Percentiles rank a stretch among this genome's conserved stretches.
phyloP scores from a whole-genome alignment of 1,284 basidiomycete genomes.

The Sporisorium scitamineum region DNA sequence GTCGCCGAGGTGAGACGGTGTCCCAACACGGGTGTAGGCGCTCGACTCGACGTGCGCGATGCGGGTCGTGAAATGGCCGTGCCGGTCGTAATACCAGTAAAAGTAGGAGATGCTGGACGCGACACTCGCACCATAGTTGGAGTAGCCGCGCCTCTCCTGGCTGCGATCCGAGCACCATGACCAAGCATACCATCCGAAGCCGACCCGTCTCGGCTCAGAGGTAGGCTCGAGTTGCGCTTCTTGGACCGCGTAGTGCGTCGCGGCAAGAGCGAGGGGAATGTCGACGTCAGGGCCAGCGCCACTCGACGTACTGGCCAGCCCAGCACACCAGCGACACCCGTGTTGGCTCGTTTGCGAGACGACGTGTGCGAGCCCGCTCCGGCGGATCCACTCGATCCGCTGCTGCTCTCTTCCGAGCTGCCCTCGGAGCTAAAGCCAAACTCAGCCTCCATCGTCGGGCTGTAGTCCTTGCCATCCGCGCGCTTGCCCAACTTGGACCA shows the following conservation, averaged over 20 bases:
- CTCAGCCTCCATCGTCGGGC: slow-evolving; percentile 49
- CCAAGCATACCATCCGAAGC: slow-evolving; percentile 13
- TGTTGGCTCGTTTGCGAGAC: slow-evolving; percentile 23
- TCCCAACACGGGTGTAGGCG: slow-evolving; percentile 47
- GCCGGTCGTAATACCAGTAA: slow-evolving; percentile 32
- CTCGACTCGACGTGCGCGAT: slow-evolving; percentile 46
- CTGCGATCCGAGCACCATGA: slow-evolving; percentile 34
- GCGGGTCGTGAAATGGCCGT: slow-evolving; percentile 49
- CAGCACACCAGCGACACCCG: slow-evolving; percentile 24
- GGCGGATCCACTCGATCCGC: slow-evolving; percentile 24
- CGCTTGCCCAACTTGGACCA: slow-evolving; percentile 49
- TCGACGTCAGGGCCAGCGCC: slow-evolving; percentile 26
- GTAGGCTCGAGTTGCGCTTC: slow-evolving; percentile 47
- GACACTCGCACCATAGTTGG: slow-evolving; percentile 40
- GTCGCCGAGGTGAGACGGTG: slow-evolving; percentile 49
- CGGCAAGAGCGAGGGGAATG: slow-evolving; percentile 35
- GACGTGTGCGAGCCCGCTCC: slow-evolving; percentile 14
- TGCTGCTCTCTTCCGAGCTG: slow-evolving; percentile 54
- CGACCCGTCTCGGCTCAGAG: slow-evolving; percentile 15
- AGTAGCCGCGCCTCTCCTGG: slow-evolving; percentile 28
- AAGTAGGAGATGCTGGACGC: slow-evolving; percentile 45
- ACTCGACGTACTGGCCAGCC: slow-evolving; percentile 43
- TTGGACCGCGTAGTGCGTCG: slow-evolving; percentile 26
- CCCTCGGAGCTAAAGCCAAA: slow-evolving; percentile 50
- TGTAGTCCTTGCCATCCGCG: slow-evolving; percentile 35